Base-by-base conservation (phyloP, 2,329 filamentous ascomycete species). In the Clarireedia homoeocarpa region DNA sequence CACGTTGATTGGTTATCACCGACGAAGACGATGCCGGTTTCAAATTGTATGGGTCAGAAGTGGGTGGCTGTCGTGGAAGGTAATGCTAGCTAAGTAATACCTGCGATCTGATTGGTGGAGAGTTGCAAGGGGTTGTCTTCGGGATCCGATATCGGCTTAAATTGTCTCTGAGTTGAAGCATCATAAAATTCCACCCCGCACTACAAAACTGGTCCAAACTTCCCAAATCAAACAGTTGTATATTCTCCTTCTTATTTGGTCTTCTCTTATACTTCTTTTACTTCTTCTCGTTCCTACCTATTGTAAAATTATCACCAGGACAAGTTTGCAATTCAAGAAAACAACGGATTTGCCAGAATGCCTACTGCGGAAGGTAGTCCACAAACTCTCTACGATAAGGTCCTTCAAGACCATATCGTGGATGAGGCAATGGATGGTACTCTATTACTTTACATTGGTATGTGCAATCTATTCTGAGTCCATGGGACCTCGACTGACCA, bases 341-440 rank as follows among this genome's bases (percentile, higher is more conserved):
- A 9, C 12, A 10, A 50, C 14, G 24, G 12, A 44, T 50, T 23
- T 39, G 24, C n/a, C 38, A 27, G n/a, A 2, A 57, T 57, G 55
- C 55, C 55, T 53, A 53, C 55, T 53, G 55, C 50, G 12, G 55
- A 57, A 48, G 50, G 55, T 45, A 48, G 55, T 47, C 50, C 55
- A 34, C 55, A 57, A 45, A 96, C 91, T 66, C 81, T 96, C 70
- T 97, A 97, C 76, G 92, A 97, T 81, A 97, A 97, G 84, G 91
- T 97, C 74, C 87, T 97, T 68, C 83, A 89, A 67, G 86, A 86
- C 76, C 94, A 99, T 73, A 86, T 97, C 67, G 91, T 99, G 70
- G 89, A 96, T 69, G 88, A 95, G 82, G 89, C 91, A 80, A 83
- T 90, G 55, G 92, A 97, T 74, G 92, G 92, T 74, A 96, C 91